Evolutionary conservation across 768 basidiomycete species (phyloP).

Genomic region (Cubamyces lactineus): DNA sequence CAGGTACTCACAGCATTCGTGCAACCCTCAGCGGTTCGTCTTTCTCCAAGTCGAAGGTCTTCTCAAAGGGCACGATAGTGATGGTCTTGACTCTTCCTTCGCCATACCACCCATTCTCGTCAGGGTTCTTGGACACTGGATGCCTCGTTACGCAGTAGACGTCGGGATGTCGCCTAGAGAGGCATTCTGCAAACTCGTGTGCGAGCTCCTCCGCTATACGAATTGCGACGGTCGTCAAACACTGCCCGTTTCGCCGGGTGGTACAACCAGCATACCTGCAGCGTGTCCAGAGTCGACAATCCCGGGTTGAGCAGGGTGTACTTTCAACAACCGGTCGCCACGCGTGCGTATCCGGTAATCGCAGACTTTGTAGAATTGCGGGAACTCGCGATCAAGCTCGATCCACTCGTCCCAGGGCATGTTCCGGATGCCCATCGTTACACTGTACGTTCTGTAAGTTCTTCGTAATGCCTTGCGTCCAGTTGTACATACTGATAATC

Average conservation of each 20-base stretch:
- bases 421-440: constrained; percentile 68
- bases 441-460: constrained; percentile 38
- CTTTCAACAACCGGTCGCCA: constrained; percentile 50
- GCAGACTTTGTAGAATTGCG: constrained; percentile 58
- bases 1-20: constrained; percentile 58
- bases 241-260: background rate
- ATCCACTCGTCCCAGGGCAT: constrained; percentile 79
- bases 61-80: constrained; percentile 51
- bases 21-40: constrained; percentile 65
- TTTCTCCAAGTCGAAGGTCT: constrained; percentile 53
- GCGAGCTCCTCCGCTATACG: constrained; percentile 64
- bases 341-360: constrained; percentile 56
- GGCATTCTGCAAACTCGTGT: constrained; percentile 69
- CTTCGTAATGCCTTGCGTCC: background rate
- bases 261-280: constrained; percentile 16
- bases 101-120: constrained; percentile 42
- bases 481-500: constrained; percentile 54
- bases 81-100: constrained; percentile 53
- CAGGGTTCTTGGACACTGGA: constrained; percentile 22
- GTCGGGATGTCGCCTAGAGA: constrained; percentile 61
- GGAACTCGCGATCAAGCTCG: constrained; percentile 66
- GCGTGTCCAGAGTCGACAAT: constrained; percentile 26
- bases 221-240: background rate
- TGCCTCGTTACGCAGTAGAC: constrained; percentile 55
- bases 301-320: constrained; percentile 51